Evolutionary conservation across 2,329 filamentous ascomycete genomes (phyloP).

Genomic region (Aureobasidium sp.): DNA sequence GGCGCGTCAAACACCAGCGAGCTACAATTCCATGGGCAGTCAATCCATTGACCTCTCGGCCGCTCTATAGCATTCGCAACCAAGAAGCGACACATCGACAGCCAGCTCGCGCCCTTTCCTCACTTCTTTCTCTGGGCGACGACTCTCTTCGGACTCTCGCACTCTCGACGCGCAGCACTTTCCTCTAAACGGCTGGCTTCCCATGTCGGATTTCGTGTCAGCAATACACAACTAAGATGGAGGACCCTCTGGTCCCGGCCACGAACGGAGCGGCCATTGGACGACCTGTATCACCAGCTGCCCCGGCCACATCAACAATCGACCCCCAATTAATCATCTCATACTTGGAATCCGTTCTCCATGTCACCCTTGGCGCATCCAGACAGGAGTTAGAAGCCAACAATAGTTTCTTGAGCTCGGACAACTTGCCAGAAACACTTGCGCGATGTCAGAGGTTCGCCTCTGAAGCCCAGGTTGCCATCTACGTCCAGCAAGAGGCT

Average conservation of each 20-base stretch:
- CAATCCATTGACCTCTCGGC: not conserved
- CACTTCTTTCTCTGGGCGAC: not conserved
- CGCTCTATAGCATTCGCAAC: not conserved
- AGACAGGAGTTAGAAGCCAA: conserved; percentile 71
- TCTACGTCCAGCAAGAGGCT: conserved; percentile 84
- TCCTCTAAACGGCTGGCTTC: not conserved
- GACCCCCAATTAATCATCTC: conserved; percentile 43
- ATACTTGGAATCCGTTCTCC: conserved; percentile 42
- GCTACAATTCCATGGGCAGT: not conserved
- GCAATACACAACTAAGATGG: conserved; percentile 23
- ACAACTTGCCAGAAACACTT: conserved; percentile 68
- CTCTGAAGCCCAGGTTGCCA: conserved; percentile 73
- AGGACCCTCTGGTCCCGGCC: conserved; percentile 32
- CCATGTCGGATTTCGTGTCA: conserved; percentile 5
- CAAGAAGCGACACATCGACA: not conserved
- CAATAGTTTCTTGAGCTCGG: conserved; percentile 74
- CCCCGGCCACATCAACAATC: conserved; percentile 24
- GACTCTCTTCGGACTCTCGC: not conserved
- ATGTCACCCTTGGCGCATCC: conserved; percentile 44
- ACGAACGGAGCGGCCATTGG: conserved; percentile 30
- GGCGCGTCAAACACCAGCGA: not conserved
- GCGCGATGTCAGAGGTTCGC: conserved; percentile 86
- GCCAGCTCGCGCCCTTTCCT: not conserved
- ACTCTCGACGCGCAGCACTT: not conserved
- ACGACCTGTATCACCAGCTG: conserved; percentile 22